Base-by-base conservation (phyloP, 768 basidiomycete genomes). In the Pleurotus pulmonarius region DNA sequence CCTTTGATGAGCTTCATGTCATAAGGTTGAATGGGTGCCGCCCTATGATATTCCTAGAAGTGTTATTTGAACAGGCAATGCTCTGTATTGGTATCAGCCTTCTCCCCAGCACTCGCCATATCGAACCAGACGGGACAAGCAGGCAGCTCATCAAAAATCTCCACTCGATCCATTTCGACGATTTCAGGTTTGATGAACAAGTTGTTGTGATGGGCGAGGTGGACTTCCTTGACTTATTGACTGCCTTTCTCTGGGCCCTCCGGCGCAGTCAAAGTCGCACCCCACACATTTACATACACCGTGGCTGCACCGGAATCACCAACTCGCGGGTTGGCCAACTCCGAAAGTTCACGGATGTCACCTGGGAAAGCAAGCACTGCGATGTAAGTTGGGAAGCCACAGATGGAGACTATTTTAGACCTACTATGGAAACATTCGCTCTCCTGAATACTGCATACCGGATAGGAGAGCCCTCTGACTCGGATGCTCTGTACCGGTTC, bases 81-180 rank as follows among this genome's bases (percentile, higher is more conserved):
- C 49, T 37, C 13, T 52, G 49, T 15, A 52, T 52, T 16, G 49
- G 49, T 29, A 22, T 52, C 12, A 40, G 49, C 16, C 38, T 52
- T 34, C 20, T 20, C 16, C 20, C 49, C 34, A 38, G 37, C 9
- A 40, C 49, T 8, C 5, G 37, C 4, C 49, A 52, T 18, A 52
- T 52, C 5, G 37, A 38, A 16, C 16, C 49, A 7, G 34, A 52
- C 16, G 49, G 49, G 11, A 26, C 22, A 7, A 40, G 49, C 6
- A 5, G 38, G 8, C 49, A 52, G 34, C 15, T 52, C 18, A 15
- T 52, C 26, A 26, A 38, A 16, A 38, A 52, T 5, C 20, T 52
- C 4, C 8, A 34, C 37, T 20, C 18, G 3, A 52, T 52, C n/a
- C 15, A 40, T n/a, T 22, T 52, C 12, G 6, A 39, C 37, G 37